Evolutionary conservation across 495 filamentous ascomycete genomes (phyloP).

Genomic region (Hyaloscypha finlandica): DNA sequence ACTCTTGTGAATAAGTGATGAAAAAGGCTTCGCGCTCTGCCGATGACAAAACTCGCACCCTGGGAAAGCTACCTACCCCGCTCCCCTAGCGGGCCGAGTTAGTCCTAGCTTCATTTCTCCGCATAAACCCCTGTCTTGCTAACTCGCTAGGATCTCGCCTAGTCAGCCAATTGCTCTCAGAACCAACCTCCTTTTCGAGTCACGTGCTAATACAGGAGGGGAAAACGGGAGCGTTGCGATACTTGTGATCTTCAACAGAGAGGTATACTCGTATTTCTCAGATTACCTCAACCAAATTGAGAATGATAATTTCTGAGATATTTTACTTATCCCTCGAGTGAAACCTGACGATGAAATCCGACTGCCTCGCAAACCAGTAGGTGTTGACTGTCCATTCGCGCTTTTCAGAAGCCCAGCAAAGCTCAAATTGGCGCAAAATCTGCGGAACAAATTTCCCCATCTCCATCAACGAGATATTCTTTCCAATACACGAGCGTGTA

Average conservation of each 20-base stretch:
- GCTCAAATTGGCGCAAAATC: background rate
- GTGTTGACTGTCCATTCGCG: background rate
- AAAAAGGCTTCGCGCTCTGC: background rate
- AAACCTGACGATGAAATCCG: background rate
- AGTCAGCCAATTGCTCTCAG: no score
- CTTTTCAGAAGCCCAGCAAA: background rate
- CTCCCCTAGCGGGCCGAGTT: background rate
- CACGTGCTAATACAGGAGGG: no score
- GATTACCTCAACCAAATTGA: no score
- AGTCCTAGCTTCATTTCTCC: background rate
- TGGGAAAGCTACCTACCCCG: background rate
- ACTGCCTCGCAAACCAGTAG: constrained; percentile 7
- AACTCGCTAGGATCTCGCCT: no score
- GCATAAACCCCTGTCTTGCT: background rate
- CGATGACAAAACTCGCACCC: background rate
- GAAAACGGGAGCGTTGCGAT: no score
- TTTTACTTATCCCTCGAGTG: background rate
- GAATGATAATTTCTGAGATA: no score
- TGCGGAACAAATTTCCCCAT: constrained; percentile 5
- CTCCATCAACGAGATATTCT: constrained; percentile 6
- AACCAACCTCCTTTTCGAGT: no score
- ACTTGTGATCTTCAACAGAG: no score
- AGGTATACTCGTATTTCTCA: no score
- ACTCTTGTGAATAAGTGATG: background rate
- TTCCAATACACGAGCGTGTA: background rate